A percentile compares a stretch with the other conserved stretches of the same genome.
phyloP scores from a whole-genome alignment of 164 flowering plant genomes.

The Umbilicus rupestris region DNA sequence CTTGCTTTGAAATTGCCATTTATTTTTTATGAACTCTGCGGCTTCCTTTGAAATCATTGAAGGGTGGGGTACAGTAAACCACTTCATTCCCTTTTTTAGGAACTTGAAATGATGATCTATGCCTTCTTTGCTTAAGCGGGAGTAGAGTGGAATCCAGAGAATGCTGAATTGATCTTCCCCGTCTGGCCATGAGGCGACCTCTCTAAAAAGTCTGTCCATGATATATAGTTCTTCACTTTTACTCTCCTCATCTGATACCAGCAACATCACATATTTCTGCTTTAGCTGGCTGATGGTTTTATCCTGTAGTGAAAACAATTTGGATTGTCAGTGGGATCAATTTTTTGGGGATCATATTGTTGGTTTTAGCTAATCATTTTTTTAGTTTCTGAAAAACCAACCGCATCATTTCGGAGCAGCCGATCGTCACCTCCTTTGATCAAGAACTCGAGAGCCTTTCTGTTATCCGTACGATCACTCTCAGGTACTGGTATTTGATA shows the following conservation, averaged over 20 bases:
- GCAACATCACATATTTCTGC: not conserved
- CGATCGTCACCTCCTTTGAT: not conserved
- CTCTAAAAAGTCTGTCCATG: not conserved
- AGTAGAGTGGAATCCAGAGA: conserved; percentile 5
- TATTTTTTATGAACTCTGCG: not conserved
- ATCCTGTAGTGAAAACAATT: not conserved
- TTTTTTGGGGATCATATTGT: not conserved
- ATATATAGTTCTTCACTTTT: not conserved
- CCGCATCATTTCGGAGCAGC: not conserved
- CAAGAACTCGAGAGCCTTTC: not conserved
- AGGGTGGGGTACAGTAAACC: not conserved
- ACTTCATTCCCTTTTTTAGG: not conserved
- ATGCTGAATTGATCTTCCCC: not conserved
- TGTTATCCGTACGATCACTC: not conserved
- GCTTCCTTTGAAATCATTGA: not conserved
- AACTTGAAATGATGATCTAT: not conserved
- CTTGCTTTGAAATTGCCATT: not conserved
- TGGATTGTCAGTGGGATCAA: not conserved
- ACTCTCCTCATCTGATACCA: not conserved
- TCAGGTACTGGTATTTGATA: not conserved
- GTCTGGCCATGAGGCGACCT: not conserved
- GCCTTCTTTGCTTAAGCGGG: not conserved
- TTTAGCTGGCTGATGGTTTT: not conserved
- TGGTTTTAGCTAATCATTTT: not conserved
- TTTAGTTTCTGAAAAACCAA: not conserved